Conservation (phyloP, 2,329 filamentous ascomycete species). For the Aspergillus alliaceus region DNA sequence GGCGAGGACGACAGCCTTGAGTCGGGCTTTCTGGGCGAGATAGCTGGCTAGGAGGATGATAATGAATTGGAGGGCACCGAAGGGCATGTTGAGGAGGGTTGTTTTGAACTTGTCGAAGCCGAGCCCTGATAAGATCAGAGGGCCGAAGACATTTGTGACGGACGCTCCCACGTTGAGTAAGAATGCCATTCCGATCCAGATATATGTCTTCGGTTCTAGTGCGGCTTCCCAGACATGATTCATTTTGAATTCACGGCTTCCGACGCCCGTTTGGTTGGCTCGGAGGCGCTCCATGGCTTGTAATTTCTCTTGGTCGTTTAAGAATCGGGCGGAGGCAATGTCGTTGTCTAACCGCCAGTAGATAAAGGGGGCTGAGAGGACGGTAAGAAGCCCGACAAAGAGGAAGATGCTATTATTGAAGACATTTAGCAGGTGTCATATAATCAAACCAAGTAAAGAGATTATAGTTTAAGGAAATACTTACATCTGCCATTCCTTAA, state of each 20-base stretch:
- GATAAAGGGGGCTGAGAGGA: constrained; percentile 57
- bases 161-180: constrained; percentile 64
- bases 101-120: constrained; percentile 60
- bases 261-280: constrained; percentile 52
- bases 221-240: constrained; percentile 44
- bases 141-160: constrained; percentile 66
- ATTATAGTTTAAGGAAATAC: too few species aligned
- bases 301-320: constrained; percentile 47
- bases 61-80: constrained; percentile 61
- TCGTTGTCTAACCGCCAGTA: constrained; percentile 62
- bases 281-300: constrained; percentile 52
- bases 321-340: constrained; percentile 52
- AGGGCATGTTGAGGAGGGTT: constrained; percentile 66
- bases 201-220: constrained; percentile 51
- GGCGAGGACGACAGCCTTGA: constrained; percentile 59
- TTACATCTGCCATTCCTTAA: constrained; percentile 54
- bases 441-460: too few species aligned
- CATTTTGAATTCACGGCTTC: constrained; percentile 48
- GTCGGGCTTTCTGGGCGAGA: constrained; percentile 55
- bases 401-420: constrained; percentile 53
- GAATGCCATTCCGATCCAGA: constrained; percentile 62
- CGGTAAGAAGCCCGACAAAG: constrained; percentile 61
- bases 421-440: too few species aligned
- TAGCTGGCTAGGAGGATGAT: constrained; percentile 61
- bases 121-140: constrained; percentile 61